These are phyloP conservation scores for Mycena citricolor DNA, from an alignment of 1,284 basidiomycete genomes.

Conservation along the genomic window DNA sequence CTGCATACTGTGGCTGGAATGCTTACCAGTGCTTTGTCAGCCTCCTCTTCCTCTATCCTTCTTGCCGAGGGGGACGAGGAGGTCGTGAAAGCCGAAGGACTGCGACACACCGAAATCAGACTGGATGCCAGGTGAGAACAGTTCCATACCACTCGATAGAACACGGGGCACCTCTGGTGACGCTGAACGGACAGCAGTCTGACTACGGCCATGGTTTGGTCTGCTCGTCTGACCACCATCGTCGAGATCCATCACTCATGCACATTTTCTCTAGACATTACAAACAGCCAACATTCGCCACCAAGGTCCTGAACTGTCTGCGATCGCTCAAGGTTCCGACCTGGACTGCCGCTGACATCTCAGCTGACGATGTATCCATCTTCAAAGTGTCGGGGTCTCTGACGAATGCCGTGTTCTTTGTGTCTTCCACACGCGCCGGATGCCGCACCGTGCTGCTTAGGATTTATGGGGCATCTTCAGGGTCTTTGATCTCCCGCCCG, in stretches of 20 bases:
- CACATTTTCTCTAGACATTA: conserved; percentile 54
- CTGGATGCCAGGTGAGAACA: conserved; percentile 73
- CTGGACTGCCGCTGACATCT: conserved; percentile 52
- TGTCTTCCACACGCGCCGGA: conserved; percentile 60
- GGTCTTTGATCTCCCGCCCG: conserved; percentile 80
- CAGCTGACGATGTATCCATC: conserved; percentile 57
- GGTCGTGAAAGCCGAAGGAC: conserved; percentile 55
- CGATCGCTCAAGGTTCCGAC: conserved; percentile 52
- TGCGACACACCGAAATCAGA: conserved; percentile 59
- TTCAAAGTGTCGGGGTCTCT: conserved; percentile 86
- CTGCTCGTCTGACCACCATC: conserved; percentile 26
- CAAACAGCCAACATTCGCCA: conserved; percentile 59
- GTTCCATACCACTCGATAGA: conserved; percentile 19
- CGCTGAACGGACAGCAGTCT: conserved; percentile 26
- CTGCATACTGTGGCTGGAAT: conserved; percentile 35
- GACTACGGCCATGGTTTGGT: conserved; percentile 37
- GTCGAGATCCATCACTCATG: conserved; percentile 19
- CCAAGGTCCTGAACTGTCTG: conserved; percentile 57
- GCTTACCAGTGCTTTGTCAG: conserved; percentile 35
- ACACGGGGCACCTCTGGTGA: too few relatives aligned
- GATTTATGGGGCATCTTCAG: conserved; percentile 87
- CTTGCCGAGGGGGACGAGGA: conserved; percentile 44
- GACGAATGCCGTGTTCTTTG: conserved; percentile 94
- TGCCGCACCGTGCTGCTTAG: conserved; percentile 76
- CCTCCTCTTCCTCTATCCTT: conserved; percentile 41